phyloP scores from a whole-genome alignment of 2,329 filamentous ascomycete species.

The Ceratocystis harringtonii region DNA sequence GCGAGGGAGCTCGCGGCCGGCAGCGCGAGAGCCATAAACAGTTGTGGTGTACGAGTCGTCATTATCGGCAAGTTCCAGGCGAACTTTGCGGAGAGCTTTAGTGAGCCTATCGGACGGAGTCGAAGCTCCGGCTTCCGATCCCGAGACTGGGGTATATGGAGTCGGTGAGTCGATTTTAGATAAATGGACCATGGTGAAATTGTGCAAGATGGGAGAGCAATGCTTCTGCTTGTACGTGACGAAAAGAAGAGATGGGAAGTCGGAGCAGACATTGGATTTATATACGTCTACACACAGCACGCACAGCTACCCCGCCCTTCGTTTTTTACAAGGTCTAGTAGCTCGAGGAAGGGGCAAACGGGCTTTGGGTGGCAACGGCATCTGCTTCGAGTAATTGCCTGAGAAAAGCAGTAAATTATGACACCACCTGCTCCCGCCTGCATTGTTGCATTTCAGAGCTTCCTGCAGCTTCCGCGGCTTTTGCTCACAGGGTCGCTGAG shows the following conservation, averaged over 20 bases:
- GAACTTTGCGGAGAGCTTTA: constrained; percentile 29
- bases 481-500: neutral
- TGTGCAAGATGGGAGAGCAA: neutral
- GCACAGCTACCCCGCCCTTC: neutral
- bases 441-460: neutral
- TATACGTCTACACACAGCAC: neutral
- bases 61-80: constrained; percentile 35
- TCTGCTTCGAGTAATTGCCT: neutral
- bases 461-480: neutral
- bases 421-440: neutral
- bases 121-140: neutral
- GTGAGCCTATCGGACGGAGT: constrained; percentile 22
- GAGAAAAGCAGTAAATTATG: neutral
- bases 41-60: constrained; percentile 53
- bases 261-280: neutral
- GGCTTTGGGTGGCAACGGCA: neutral
- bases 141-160: constrained; percentile 20
- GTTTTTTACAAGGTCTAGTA: neutral
- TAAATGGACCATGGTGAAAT: constrained; percentile 36
- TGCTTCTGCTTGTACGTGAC: neutral
- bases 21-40: constrained; percentile 80
- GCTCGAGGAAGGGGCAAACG: neutral
- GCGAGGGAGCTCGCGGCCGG: constrained; percentile 62
- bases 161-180: constrained; percentile 21
- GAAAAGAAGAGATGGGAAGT: neutral